These are phyloP conservation scores for Aspergillus brasiliensis DNA, from an alignment of 2,329 filamentous ascomycete genomes.

Conservation along the genomic window DNA sequence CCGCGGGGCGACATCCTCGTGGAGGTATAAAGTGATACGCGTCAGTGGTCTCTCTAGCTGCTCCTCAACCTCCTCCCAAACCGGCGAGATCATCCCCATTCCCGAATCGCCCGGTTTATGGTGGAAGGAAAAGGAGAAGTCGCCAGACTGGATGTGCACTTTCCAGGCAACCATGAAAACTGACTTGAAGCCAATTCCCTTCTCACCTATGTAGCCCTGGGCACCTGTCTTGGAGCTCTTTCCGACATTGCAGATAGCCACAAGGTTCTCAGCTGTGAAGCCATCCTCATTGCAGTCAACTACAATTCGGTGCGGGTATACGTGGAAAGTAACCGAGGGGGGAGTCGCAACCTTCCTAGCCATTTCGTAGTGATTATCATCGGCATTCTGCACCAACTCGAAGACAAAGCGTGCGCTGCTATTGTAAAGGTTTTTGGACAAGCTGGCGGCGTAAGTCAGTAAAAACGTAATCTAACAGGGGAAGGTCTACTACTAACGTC, in stretches of 20 bases:
- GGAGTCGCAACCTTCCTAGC: slow-evolving; percentile 5
- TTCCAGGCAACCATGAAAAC: slow-evolving; percentile 38
- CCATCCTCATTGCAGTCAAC: slow-evolving; percentile 51
- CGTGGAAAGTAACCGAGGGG: slow-evolving; percentile 27
- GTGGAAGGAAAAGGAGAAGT: slow-evolving; percentile 42
- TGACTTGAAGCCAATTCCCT: slow-evolving; percentile 42
- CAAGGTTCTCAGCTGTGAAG: slow-evolving; percentile 38
- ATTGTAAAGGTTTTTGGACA: slow-evolving; percentile 24
- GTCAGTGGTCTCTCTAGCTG: slow-evolving; percentile 24
- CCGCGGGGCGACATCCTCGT: slow-evolving; percentile 5
- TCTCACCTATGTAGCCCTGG: slow-evolving; percentile 36
- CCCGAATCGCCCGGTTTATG: slow-evolving; percentile 44
- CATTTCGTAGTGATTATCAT: slow-evolving; percentile 40
- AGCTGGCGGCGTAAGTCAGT: slow-evolving; percentile 5
- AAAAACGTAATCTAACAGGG: too few species aligned
- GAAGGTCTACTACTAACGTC: background rate
- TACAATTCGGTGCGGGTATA: slow-evolving; percentile 34
- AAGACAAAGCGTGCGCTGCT: slow-evolving; percentile 30
- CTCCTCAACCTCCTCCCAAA: slow-evolving; percentile 20
- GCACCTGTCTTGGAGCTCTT: slow-evolving; percentile 36
- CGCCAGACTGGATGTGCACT: slow-evolving; percentile 44
- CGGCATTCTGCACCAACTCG: slow-evolving; percentile 47
- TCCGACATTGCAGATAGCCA: slow-evolving; percentile 43
- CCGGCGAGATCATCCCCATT: slow-evolving; percentile 56
- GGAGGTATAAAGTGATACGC: slow-evolving; percentile 40